phyloP scores from a whole-genome alignment of 1,284 basidiomycete genomes.

The Leccinum griseonigrum region DNA sequence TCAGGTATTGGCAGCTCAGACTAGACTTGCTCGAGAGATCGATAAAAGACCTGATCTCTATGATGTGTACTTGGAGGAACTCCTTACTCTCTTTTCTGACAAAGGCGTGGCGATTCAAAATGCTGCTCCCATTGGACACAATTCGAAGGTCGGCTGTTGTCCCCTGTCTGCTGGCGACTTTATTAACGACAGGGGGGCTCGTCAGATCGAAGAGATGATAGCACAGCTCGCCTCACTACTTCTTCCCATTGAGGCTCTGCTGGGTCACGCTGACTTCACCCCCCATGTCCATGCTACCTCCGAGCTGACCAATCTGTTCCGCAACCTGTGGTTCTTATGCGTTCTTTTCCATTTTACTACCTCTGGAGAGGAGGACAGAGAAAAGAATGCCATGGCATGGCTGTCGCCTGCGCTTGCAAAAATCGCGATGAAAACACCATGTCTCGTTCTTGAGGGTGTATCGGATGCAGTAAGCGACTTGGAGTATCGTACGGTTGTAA shows the following conservation, averaged over 20 bases:
- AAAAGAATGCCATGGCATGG: constrained; percentile 69
- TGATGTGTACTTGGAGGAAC: constrained; percentile 79
- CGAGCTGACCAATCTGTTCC: constrained; percentile 80
- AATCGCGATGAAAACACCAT: constrained; percentile 88
- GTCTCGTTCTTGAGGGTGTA: constrained; percentile 79
- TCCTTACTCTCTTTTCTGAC: constrained; percentile 85
- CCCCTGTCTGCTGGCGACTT: constrained; percentile 1
- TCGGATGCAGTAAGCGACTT: constrained; percentile 88
- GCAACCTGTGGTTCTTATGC: constrained; percentile 94
- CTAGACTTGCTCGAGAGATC: constrained; percentile 79
- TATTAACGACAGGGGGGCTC: constrained; percentile 11
- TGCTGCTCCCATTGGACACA: constrained; percentile 59
- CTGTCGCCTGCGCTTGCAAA: constrained; percentile 72
- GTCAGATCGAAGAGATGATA: constrained; percentile 80
- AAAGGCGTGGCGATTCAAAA: constrained; percentile 93
- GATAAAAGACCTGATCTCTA: constrained; percentile 71
- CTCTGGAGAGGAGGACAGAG: constrained; percentile 41
- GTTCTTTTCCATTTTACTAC: constrained; percentile 76
- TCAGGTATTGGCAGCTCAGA: constrained; percentile 84
- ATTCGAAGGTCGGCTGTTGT: constrained; percentile 52
- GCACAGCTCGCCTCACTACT: constrained; percentile 84
- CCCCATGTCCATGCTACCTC: constrained; percentile 58
- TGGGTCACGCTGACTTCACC: constrained; percentile 75
- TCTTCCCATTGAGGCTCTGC: constrained; percentile 86
- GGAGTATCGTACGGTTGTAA: constrained; percentile 91